These are phyloP conservation scores for Aspergillus cristatus DNA, from an alignment of 495 filamentous ascomycete species.

Conservation along the genomic window DNA sequence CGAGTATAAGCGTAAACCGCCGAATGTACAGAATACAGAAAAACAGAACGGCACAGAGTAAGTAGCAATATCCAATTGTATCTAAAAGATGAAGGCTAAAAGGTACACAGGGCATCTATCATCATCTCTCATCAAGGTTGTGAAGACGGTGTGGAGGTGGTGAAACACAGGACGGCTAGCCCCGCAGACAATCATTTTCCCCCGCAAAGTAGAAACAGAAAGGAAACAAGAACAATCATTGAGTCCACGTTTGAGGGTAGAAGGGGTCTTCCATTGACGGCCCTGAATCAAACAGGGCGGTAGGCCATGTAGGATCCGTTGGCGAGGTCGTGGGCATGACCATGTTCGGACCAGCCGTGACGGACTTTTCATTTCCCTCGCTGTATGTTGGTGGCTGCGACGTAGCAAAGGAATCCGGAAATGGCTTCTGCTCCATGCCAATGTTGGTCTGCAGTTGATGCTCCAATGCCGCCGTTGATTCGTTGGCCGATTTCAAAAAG, in stretches of 20 bases:
- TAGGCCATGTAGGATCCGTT: constrained; percentile 30
- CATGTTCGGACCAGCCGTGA: constrained; percentile 2
- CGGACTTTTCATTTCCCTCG: constrained; percentile 6
- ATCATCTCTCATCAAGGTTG: constrained; percentile 48
- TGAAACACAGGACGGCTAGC: constrained; percentile 28
- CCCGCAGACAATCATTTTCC: too few species aligned
- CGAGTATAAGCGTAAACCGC: too few species aligned
- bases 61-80: background rate
- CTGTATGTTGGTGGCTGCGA: constrained; percentile 21
- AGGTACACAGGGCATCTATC: constrained; percentile 35
- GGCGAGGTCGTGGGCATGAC: constrained; percentile 20
- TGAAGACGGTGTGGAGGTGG: constrained; percentile 39
- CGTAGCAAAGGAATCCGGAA: constrained; percentile 27
- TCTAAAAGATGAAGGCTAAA: constrained; percentile 20
- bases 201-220: constrained; percentile 6
- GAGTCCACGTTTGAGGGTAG: constrained; percentile 28
- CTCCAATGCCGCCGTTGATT: constrained; percentile 37
- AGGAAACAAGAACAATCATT: constrained; percentile 15
- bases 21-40: background rate
- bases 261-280: constrained; percentile 28
- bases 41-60: background rate
- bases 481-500: constrained; percentile 46
- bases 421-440: constrained; percentile 28
- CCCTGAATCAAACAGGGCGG: constrained; percentile 24
- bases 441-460: constrained; percentile 39